These are phyloP conservation scores for Colletotrichum simmondsii DNA, from an alignment of 2,329 filamentous ascomycete species.

Conservation along the genomic window DNA sequence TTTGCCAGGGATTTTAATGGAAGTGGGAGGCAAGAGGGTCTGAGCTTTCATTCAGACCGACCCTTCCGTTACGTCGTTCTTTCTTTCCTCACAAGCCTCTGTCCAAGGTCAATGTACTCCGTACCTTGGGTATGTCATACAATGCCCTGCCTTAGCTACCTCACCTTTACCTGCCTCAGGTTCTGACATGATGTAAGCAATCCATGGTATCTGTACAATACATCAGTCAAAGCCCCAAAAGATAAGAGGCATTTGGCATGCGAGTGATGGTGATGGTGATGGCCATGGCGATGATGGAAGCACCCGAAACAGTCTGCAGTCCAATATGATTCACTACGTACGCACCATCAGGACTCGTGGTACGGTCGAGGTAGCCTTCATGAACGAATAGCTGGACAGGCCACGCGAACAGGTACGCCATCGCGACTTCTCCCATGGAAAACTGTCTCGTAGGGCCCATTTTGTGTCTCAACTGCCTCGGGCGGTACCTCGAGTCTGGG, in stretches of 20 bases:
- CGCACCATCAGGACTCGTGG: background rate
- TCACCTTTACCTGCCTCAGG: too few relatives aligned
- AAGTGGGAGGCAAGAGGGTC: constrained; percentile 6
- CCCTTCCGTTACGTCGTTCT: constrained; percentile 15
- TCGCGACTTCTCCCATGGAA: background rate
- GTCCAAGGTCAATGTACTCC: background rate
- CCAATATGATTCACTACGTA: background rate
- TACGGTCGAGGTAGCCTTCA: constrained; percentile 1
- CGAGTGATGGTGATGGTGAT: constrained; percentile 51
- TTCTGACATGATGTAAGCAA: background rate
- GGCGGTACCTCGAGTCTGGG: constrained; percentile 18
- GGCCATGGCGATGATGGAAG: constrained; percentile 55
- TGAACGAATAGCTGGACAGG: background rate
- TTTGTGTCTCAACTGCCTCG: constrained; percentile 6
- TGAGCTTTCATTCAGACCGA: constrained; percentile 24
- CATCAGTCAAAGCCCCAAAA: background rate
- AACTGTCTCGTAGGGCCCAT: constrained; percentile 10
- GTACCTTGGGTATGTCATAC: background rate
- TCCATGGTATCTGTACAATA: background rate
- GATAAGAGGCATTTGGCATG: background rate
- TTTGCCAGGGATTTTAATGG: constrained; percentile 30
- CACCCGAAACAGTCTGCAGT: constrained; percentile 36
- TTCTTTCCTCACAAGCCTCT: background rate
- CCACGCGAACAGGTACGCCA: background rate
- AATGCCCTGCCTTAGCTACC: too few relatives aligned